Conservation (phyloP, 176 grass and related monocot genomes). For the Areca catechu region DNA sequence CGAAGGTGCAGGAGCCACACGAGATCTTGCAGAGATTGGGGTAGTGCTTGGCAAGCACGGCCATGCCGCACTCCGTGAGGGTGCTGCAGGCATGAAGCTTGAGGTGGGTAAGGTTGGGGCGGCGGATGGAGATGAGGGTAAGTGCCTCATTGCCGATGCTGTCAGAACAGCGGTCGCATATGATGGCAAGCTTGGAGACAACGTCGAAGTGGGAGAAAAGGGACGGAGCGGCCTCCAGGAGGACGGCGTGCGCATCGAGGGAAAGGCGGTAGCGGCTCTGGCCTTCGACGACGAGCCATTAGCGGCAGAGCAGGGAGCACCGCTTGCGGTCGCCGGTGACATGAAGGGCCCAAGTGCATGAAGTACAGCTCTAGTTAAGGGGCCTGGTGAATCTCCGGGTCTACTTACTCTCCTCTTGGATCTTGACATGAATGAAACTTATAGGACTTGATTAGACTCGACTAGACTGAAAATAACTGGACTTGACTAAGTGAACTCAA, state of each 20-base stretch:
- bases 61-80: constrained; percentile 44
- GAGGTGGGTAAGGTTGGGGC: no score
- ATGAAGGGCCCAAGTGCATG: no score
- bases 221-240: constrained; percentile 19
- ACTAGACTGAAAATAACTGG: no score
- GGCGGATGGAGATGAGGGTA: no score
- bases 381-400: no score
- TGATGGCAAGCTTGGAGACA: constrained; percentile 60
- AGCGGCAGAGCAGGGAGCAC: constrained; percentile 26
- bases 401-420: no score
- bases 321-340: constrained; percentile 54
- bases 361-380: no score
- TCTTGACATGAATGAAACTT: no score
- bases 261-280: constrained; percentile 41
- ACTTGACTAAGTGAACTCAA: no score
- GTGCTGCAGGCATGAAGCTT: constrained; percentile 19
- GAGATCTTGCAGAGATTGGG: constrained; percentile 68
- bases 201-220: constrained; percentile 49
- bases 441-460: no score
- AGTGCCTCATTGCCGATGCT: constrained; percentile 68
- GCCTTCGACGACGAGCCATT: no score
- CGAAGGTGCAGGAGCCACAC: no score
- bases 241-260: constrained; percentile 39
- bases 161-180: constrained; percentile 43
- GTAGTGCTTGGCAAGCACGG: constrained; percentile 34